Evolutionary conservation across 768 basidiomycete genomes (phyloP), one percentile per base, ranked within the genome.

Genomic region (Agaricus sinodeliciosus): DNA sequence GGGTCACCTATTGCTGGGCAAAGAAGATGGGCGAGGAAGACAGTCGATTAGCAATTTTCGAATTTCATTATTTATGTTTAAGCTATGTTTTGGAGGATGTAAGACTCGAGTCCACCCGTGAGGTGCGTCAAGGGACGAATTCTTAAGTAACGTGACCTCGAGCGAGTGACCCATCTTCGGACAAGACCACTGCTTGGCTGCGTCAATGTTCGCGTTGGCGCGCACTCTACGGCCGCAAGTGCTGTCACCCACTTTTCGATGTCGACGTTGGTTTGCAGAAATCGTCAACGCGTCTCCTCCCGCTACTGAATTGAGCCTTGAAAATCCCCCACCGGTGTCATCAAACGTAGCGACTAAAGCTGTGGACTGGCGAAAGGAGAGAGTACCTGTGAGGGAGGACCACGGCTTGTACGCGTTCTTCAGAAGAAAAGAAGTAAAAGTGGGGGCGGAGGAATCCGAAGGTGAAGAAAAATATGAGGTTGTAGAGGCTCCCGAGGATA

Each of bases 391-490:
- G 25, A 63, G 59, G 25, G 76, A 82, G 18, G 76, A 84, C 55
- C 89, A 92, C 64, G 90, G 89, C 1, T 76, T 92, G 6, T 90
- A 79, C 60, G 82, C 73, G 0, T 91, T 92, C 64, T 92, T 91
- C 68, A 75, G 87, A 54, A 74, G 70, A 59, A 81, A 77, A 60
- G 68, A 74, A 13, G 27, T 28, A 15, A 22, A 51, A 18, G 72
- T 64, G 43, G 69, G 68, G 4, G 45, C 47, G 34, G 67, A 77
- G 4, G 15, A 13, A 34, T 60, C 72, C 1, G 57, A 52, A 11
- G 84, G 79, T 4, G 72, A 72, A 48, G 73, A 72, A n/a, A 69
- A 63, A 37, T 81, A 80, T 57, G 82, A 87, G 58, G 76, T 68
- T 3, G 54, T 71, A 12, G 73, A 74, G 58, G 62, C 70, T 0